Evolutionary conservation across 106 monocot species (phyloP), one percentile per base, ranked within the genome.

Genomic region (Acanthochlamys bracteata): DNA sequence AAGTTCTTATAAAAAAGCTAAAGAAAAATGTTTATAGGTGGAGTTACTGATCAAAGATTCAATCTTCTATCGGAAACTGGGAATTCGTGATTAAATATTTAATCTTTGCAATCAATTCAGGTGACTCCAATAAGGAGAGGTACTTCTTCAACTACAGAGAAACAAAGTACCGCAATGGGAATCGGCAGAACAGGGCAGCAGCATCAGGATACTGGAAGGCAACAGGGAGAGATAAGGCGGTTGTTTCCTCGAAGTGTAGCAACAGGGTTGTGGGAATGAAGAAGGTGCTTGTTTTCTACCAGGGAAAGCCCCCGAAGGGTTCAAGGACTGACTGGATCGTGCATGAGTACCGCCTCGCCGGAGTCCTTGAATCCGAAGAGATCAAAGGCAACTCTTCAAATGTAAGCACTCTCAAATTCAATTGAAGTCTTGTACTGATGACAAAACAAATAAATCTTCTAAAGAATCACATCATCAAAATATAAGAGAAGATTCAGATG

Each of bases 141-240:
- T 95, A 95, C 58, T 86, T 90, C 74, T 96, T 96, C 82, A 72
- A 69, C 51, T 59, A 71, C 21, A 66, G 79, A 43, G 78, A 78
- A 60, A 75, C 66, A 0, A 88, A 82, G 59, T 87, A 88, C 66
- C 70, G 67, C 17, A 88, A 71, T 15, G 84, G 90, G 0, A 66
- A 47, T 15, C 61, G 86, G 21, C 42, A 73, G 15, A 94, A 94
- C 63, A 69, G 86, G 11, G 79, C 86, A 1, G 73, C 83, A 1
- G 64, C 73, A 7, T 64, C 71, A 10, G 95, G 87, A 0, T 96
- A 84, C 75, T 96, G 95, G 95, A 96, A 90, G 80, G 80, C 84
- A 7, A 80, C 87, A 0, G 95, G 95, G 19, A 84, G 84, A 67
- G 87, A 96, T 27, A 76, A 57, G 71, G 68, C 57, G 43, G 55